Conservation (phyloP, 768 basidiomycete genomes). For the Pulveroboletus sp. region DNA sequence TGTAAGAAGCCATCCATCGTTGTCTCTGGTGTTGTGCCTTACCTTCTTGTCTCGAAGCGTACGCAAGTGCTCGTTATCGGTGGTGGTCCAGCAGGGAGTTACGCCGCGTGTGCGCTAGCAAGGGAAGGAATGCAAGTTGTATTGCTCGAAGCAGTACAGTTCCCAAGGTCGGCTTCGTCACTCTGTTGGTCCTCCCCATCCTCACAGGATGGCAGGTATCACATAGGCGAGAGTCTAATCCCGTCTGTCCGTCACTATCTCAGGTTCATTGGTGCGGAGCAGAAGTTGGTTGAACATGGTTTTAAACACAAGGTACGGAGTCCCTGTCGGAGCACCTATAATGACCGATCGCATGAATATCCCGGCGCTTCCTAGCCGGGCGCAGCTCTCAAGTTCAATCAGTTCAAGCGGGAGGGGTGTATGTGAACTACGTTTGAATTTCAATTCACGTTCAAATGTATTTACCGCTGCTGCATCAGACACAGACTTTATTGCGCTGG, state of each 20-base stretch:
- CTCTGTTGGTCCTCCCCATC: too few relatives aligned
- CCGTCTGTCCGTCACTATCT: conserved; percentile 51
- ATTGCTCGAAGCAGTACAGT: conserved; percentile 49
- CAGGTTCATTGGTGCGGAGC: conserved; percentile 46
- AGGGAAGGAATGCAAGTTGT: conserved; percentile 57
- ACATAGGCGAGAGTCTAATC: conserved; percentile 45
- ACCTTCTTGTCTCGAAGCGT: conserved; percentile 13
- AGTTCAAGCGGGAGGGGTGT: conserved; percentile 55
- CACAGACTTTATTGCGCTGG: conserved; percentile 52
- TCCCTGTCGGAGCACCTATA: too few relatives aligned
- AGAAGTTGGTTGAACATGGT: conserved; percentile 38
- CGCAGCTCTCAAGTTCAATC: conserved; percentile 55
- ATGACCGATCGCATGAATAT: neutral
- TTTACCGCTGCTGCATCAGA: conserved; percentile 30
- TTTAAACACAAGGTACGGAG: conserved; percentile 43
- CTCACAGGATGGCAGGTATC: conserved; percentile 32
- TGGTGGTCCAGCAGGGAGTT: conserved; percentile 57
- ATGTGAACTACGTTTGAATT: conserved; percentile 18
- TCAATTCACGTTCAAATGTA: neutral
- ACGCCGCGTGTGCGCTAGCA: conserved; percentile 49
- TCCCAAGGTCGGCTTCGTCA: conserved; percentile 41
- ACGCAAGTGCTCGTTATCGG: conserved; percentile 45
- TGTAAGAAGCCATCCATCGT: conserved; percentile 11
- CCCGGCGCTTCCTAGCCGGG: conserved; percentile 41
- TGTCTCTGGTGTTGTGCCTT: neutral